A percentile compares a stretch with the other conserved stretches of the same genome.
Conservation (phyloP, 2,329 filamentous ascomycete species). For the Fusarium gaditjirri region DNA sequence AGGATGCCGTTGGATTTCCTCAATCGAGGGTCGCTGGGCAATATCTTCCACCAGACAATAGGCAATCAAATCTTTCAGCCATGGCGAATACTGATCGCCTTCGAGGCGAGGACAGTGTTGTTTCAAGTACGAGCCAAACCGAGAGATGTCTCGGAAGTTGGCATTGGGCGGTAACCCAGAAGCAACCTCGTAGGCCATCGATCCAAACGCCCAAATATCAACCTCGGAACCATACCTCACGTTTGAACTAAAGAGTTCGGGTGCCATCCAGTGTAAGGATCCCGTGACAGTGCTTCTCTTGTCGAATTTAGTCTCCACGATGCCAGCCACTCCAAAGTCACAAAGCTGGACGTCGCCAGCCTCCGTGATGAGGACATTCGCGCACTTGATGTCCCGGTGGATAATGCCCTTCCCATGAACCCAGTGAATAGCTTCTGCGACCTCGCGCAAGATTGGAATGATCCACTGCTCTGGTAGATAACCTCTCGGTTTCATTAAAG, state of each 20-base stretch:
- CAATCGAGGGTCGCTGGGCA: conserved; percentile 73
- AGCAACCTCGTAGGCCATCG: conserved; percentile 83
- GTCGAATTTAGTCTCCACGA: conserved; percentile 78
- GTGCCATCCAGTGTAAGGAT: conserved; percentile 88
- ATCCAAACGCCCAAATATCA: conserved; percentile 88
- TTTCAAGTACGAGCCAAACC: conserved; percentile 67
- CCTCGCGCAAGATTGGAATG: conserved; percentile 73
- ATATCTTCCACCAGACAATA: conserved; percentile 79
- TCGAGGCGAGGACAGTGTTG: conserved; percentile 74
- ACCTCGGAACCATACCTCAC: conserved; percentile 76
- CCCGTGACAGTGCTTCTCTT: conserved; percentile 85
- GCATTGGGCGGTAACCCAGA: conserved; percentile 76
- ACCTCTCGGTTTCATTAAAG: conserved; percentile 72
- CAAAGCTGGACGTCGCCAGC: conserved; percentile 81
- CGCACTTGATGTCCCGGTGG: conserved; percentile 78
- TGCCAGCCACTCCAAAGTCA: conserved; percentile 85
- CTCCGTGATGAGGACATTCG: conserved; percentile 83
- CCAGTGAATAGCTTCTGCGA: conserved; percentile 73
- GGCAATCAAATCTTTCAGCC: conserved; percentile 76
- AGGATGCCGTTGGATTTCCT: conserved; percentile 74
- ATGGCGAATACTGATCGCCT: conserved; percentile 75
- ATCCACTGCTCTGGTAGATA: conserved; percentile 78
- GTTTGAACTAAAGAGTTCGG: conserved; percentile 75
- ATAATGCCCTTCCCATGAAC: conserved; percentile 76
- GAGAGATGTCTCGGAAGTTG: conserved; percentile 49